Evolutionary conservation across 768 basidiomycete species (phyloP).

Genomic region (Suillus cothurnatus): DNA sequence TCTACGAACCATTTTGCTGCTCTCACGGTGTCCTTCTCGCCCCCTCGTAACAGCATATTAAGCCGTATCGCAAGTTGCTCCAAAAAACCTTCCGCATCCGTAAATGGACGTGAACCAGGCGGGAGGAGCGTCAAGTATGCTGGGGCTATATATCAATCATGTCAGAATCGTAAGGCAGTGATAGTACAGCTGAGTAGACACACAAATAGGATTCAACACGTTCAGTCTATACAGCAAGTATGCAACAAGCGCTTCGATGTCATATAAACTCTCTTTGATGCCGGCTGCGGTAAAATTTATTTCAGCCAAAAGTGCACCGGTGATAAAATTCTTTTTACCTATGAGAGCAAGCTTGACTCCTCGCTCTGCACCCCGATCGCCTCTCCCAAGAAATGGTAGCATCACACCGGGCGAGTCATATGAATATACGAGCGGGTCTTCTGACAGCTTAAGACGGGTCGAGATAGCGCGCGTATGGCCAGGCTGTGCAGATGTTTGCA

Average conservation of each 20-base stretch:
- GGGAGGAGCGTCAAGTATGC: constrained; percentile 69
- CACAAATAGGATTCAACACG: constrained; percentile 70
- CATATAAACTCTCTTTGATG: constrained; percentile 92
- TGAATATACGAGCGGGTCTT: constrained; percentile 85
- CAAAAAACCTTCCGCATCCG: constrained; percentile 68
- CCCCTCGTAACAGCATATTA: constrained; percentile 82
- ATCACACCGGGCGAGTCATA: constrained; percentile 97
- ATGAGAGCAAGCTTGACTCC: constrained; percentile 93
- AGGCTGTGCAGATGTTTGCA: constrained; percentile 86
- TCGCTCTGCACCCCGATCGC: constrained; percentile 83
- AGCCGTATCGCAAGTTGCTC: constrained; percentile 69
- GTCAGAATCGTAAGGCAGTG: constrained; percentile 14
- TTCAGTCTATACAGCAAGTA: constrained; percentile 89
- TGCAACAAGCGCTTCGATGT: constrained; percentile 78
- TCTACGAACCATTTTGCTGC: constrained; percentile 82
- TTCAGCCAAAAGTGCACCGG: constrained; percentile 4
- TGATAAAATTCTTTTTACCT: constrained; percentile 47
- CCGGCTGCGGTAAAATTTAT: constrained; percentile 57
- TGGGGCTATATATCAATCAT: constrained; percentile 48
- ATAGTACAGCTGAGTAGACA: constrained; percentile 31
- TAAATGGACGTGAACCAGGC: constrained; percentile 53
- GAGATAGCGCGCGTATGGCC: constrained; percentile 90
- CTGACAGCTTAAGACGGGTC: constrained; percentile 81
- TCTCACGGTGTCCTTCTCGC: constrained; percentile 64
- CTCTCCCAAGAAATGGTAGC: constrained; percentile 91